Percentiles rank a stretch among this genome's conserved stretches.
Evolutionary conservation across 768 basidiomycete species (phyloP).

Genomic region (Lactifluus piperatus): DNA sequence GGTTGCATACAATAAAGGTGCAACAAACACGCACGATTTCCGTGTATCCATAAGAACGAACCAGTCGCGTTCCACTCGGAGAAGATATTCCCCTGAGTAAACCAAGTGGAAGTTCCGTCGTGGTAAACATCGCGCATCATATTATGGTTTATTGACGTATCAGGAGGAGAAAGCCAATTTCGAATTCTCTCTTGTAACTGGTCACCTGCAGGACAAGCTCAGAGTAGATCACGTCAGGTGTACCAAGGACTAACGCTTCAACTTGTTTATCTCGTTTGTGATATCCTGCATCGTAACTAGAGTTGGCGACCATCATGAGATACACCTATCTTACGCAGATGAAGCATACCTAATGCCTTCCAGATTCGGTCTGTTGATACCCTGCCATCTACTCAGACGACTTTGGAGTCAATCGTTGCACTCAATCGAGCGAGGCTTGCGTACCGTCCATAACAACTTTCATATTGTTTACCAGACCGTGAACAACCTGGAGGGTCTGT

Average conservation of each 20-base stretch:
- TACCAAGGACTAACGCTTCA: not conserved
- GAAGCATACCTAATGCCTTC: not conserved
- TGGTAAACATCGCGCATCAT: not conserved
- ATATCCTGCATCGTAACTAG: not conserved
- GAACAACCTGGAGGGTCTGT: no score
- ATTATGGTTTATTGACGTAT: no score
- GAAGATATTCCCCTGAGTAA: not conserved
- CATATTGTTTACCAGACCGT: no score
- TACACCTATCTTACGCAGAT: not conserved
- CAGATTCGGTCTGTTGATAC: not conserved
- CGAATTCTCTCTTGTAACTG: not conserved
- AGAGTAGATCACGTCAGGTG: not conserved
- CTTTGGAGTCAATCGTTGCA: not conserved
- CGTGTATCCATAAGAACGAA: not conserved
- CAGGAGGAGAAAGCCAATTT: no score
- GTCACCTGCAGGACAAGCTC: not conserved
- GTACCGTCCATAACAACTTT: no score
- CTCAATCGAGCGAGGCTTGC: no score
- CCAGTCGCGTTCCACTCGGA: not conserved
- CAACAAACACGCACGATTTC: no score
- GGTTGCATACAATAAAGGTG: not conserved
- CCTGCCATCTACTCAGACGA: not conserved
- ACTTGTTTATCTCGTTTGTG: not conserved
- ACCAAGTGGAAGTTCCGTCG: not conserved
- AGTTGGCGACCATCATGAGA: no score